Base-by-base conservation (phyloP, 768 basidiomycete genomes). In the Macrolepiota dolichaula region DNA sequence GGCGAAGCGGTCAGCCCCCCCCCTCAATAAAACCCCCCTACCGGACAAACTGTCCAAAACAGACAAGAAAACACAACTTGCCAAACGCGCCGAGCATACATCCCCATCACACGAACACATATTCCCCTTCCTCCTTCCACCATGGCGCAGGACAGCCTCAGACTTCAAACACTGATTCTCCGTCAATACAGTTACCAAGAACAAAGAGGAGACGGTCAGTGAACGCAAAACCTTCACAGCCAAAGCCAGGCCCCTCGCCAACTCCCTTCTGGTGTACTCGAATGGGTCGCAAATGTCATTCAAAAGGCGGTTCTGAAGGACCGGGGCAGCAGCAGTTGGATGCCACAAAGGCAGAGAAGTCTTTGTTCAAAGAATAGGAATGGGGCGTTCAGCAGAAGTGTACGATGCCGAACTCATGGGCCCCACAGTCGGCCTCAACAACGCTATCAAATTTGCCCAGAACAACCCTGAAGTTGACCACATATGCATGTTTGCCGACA, bases 401-500 rank as follows among this genome's bases (percentile, higher is more conserved):
- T 61, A 61, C 29, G 51, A 61, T 35, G 51, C 36, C 4, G 59
- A 61, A 24, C 36, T 54, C n/a, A 52, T 38, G n/a, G 29, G 29
- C 29, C 29, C 7, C 29, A 32, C 29, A 32, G 7, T 32, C 7
- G 29, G 29, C 3, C 29, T 32, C 3, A 32, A 32, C 7, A 32
- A 32, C 7, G 29, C 29, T 3, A 32, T 32, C 7, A 7, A 3
- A 38, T 11, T 25, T 17, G 50, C 59, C 12, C 36, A 32, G 3
- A 5, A 46, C 2, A 0, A 47, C 36, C 53, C 53, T 4, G 29
- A 50, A 15, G 58, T 73, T 47, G 19, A 19, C 2, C 59, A 67
- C 50, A 57, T 73, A 13, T 56, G 63, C 61, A 63, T 71, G 51
- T 73, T 62, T 57, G 63, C 69, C 0, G 67, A 73, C 64, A 70